Percentiles rank a stretch among this genome's conserved stretches.
Evolutionary conservation across 768 basidiomycete species (phyloP).

Genomic region (Russula earlei): DNA sequence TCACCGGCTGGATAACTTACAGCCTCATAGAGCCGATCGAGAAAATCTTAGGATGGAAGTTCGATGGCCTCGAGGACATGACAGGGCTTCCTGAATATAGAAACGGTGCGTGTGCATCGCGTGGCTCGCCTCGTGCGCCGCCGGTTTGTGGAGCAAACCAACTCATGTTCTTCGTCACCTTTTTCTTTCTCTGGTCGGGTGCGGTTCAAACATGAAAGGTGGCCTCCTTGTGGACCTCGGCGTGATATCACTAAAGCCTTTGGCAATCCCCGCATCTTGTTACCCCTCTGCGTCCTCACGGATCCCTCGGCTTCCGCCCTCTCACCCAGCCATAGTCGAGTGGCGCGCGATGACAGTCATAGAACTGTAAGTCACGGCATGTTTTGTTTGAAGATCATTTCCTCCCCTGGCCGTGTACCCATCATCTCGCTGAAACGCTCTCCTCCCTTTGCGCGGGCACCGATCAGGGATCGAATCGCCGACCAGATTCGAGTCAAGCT

Average conservation of each 20-base stretch:
- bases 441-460: background rate
- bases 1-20: conserved; percentile 91
- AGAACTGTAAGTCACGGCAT: conserved; percentile 49
- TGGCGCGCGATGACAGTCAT: conserved; percentile 96
- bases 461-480: conserved; percentile 70
- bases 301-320: conserved; percentile 58
- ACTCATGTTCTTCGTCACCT: conserved; percentile 2
- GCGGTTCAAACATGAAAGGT: conserved; percentile 37
- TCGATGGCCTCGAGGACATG: conserved; percentile 77
- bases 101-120: conserved; percentile 48
- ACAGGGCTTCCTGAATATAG: conserved; percentile 95
- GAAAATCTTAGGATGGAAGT: conserved; percentile 63
- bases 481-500: conserved; percentile 55
- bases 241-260: conserved; percentile 59
- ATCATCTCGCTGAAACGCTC: background rate
- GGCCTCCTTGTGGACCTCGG: conserved; percentile 83
- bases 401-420: too few relatives aligned
- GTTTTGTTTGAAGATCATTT: background rate
- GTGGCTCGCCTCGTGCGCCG: conserved; percentile 6
- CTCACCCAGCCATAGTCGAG: conserved; percentile 88
- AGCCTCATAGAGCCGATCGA: conserved; percentile 80
- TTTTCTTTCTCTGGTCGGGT: background rate
- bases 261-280: conserved; percentile 36
- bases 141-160: conserved; percentile 2
- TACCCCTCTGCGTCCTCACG: conserved; percentile 38